phyloP scores from a whole-genome alignment of 306 rosid species.

The Cyclanthera cordifolia region DNA sequence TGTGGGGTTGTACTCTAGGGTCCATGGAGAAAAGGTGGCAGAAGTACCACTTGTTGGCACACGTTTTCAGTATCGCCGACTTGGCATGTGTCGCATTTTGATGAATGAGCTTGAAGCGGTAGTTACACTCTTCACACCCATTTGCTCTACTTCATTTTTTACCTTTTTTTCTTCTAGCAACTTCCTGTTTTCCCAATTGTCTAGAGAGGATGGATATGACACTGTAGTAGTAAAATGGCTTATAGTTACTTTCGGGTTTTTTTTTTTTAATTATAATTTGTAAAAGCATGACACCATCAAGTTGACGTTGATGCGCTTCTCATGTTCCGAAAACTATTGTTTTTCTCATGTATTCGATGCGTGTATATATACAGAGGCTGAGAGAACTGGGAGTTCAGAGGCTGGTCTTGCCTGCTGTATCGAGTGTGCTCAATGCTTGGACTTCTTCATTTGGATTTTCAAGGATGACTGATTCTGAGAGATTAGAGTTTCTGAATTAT shows the following conservation, averaged over 20 bases:
- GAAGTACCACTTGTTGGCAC: slow-evolving; percentile 83
- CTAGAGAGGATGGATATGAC: neutral
- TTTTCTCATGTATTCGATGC: neutral
- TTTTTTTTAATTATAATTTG: neutral
- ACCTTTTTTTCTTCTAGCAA: neutral
- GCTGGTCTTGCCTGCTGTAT: slow-evolving; percentile 73
- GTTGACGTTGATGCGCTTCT: neutral
- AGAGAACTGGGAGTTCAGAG: slow-evolving; percentile 62
- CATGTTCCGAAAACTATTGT: neutral
- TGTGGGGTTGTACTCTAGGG: slow-evolving; percentile 32
- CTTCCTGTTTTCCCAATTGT: neutral
- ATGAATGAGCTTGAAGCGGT: slow-evolving; percentile 86
- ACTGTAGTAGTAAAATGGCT: neutral
- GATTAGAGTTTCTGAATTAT: slow-evolving; percentile 47
- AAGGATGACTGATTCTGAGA: slow-evolving; percentile 47
- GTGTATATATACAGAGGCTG: slow-evolving; percentile 42
- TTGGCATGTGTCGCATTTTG: slow-evolving; percentile 73
- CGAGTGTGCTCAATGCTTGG: slow-evolving; percentile 67
- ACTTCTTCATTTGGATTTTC: slow-evolving; percentile 59
- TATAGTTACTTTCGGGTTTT: neutral
- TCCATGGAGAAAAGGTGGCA: slow-evolving; percentile 65
- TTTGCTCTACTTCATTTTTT: neutral
- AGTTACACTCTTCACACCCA: neutral
- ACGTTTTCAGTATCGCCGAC: slow-evolving; percentile 61
- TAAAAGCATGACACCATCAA: neutral